These are phyloP conservation scores for Acacia melanoxylon DNA, from an alignment of 306 rosid species.

Conservation along the genomic window DNA sequence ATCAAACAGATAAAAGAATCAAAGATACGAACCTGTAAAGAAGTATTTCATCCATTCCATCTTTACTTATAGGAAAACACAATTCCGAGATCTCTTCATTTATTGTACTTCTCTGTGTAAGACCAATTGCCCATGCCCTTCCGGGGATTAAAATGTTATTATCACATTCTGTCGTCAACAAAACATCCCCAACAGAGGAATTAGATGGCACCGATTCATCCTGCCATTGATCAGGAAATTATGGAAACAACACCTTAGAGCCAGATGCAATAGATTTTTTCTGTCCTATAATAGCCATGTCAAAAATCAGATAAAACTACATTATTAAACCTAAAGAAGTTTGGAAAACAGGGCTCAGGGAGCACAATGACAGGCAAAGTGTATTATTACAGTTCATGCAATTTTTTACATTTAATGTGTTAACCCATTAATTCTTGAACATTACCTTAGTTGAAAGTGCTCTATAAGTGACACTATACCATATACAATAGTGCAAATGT, in stretches of 20 bases:
- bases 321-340: not conserved
- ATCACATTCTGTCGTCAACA: constrained; percentile 35
- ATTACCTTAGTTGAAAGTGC: not conserved
- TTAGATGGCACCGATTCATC: constrained; percentile 47
- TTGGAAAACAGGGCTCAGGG: not conserved
- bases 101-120: constrained; percentile 58
- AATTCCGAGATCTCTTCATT: constrained; percentile 66
- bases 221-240: constrained; percentile 45
- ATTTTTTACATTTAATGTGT: not conserved
- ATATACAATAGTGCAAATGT: not conserved
- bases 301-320: constrained; percentile 1
- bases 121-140: constrained; percentile 85
- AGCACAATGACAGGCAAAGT: not conserved
- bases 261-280: constrained; percentile 25
- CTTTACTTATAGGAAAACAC: constrained; percentile 46
- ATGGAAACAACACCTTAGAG: constrained; percentile 19
- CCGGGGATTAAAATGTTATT: constrained; percentile 59
- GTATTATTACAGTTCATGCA: not conserved
- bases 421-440: not conserved
- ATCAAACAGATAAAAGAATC: constrained; percentile 17
- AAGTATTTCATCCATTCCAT: constrained; percentile 50
- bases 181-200: constrained; percentile 51
- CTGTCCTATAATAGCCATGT: constrained; percentile 2
- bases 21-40: constrained; percentile 71
- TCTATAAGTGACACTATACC: not conserved